Base-by-base conservation (phyloP, 129 eudicot species). In the Rutidosis leptorrhynchoides region DNA sequence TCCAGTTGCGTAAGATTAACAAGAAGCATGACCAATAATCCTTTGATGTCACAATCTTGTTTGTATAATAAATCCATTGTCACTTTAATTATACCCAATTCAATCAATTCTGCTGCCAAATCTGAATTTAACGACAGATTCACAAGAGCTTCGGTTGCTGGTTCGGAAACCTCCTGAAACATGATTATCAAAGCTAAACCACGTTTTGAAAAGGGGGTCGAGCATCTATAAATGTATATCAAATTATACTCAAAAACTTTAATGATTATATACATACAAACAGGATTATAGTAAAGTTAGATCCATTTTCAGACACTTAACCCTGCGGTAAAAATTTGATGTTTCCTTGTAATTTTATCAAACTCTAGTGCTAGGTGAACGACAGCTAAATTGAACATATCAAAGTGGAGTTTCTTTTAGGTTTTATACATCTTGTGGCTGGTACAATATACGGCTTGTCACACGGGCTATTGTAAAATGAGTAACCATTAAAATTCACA, bases 141-240 rank as follows among this genome's bases (percentile, higher is more conserved):
- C 37, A 92, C 79, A 14, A 92, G 89, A 67, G 98, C 84, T 75
- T 92, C 84, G 15, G 83, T 80, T 21, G 96, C 98, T 61, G 89
- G 98, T 78, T 88, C 95, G 17, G 96, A 85, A 23, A 88, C 95
- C 58, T 87, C 96, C 98, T 92, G 88, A 66, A 80, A 42, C 40
- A 65, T 17, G 33, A 57, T 23, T 5, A 22, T 35, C 16, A 14
- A 14, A 73, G 23, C 25, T 24, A 25, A 57, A 16, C 61, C 49
- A 64, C 21, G 22, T 27, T 51, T 33, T 6, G 35, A 61, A 26
- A 19, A 25, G 53, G 12, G 5, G 2, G 56, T 28, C 5, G 33
- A 37, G 23, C 5, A 35, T 20, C 55, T 17, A 49, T 1, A 17
- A 19, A 49, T 49, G 21, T 17, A 49, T 7, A 20, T 20, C 11